Evolutionary conservation across 2,329 filamentous ascomycete genomes (phyloP), one percentile per base, ranked within the genome.

Genomic region (Chaetomiaceae sp.): DNA sequence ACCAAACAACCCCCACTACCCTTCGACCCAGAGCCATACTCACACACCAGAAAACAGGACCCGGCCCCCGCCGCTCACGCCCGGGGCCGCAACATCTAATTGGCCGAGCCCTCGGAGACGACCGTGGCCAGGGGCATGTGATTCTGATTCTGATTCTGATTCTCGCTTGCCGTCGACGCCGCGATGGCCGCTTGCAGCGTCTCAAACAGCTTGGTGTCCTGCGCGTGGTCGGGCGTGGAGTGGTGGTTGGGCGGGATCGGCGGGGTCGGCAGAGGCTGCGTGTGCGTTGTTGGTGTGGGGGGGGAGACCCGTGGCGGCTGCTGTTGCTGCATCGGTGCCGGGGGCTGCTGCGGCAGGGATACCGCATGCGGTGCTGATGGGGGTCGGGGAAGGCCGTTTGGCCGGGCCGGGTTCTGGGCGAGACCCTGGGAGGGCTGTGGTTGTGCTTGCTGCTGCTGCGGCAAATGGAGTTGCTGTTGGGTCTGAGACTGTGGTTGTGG

Each of bases 231-330:
- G 14, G 53, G 55, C 10, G 53, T 54, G 17, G 55, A 51, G 38
- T 57, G 55, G 38, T 57, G 55, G 30, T 57, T 57, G 9, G 55
- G 55, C 5, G 55, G 55, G 25, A 57, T 55, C 8, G 55, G 50
- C 19, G 50, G 53, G 2, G 50, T 38, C 2, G 48, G 45, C 16
- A 55, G 34, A 5, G 53, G 46, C 16, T 45, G 45, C 12, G 38
- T 19, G 4, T 48, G 37, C 17, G 40, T n/a, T 27, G 45, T n/a
- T 13, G 31, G 20, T 27, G 45, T n/a, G 17, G 31, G 20, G 8
- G 30, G 39, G 37, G 44, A 34, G 9, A 19, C 17, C 2, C 13
- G 37, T 13, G 35, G 13, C 5, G 14, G 43, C 16, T 47, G 35
- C 14, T 25, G 42, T 10, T 46, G 34, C 9, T 37, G 23, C 25